Evolutionary conservation across 257 asterid genomes (phyloP).

Genomic region (Fraxinus cuspidata): DNA sequence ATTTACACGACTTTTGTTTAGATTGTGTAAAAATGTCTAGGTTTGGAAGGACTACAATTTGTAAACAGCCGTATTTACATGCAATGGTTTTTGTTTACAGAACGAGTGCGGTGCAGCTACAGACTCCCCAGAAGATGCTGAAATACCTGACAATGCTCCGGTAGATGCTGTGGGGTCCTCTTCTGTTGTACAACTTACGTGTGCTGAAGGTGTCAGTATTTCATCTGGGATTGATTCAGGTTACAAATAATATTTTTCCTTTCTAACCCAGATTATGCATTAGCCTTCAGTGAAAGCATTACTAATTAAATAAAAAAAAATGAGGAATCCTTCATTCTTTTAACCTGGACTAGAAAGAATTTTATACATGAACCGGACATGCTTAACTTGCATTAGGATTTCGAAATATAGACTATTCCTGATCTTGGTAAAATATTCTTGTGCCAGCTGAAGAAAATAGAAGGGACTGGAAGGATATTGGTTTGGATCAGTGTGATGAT

Average conservation of each 20-base stretch:
- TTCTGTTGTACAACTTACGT: not conserved
- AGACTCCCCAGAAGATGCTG: not conserved
- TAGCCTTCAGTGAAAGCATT: not conserved
- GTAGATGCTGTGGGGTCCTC: not conserved
- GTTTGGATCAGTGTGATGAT: not conserved
- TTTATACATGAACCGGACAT: not conserved
- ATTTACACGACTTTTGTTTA: not conserved
- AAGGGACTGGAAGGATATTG: not conserved
- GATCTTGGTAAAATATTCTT: not conserved
- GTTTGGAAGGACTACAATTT: not conserved
- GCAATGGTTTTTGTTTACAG: not conserved
- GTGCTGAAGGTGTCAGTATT: not conserved
- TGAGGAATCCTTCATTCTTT: too few species aligned
- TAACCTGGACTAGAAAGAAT: not conserved
- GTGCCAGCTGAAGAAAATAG: not conserved
- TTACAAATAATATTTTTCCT: not conserved
- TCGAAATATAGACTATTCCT: not conserved
- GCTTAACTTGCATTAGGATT: not conserved
- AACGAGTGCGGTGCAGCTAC: not conserved
- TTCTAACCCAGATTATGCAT: not conserved
- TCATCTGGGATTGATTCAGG: not conserved
- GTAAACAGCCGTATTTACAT: not conserved
- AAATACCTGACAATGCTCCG: not conserved
- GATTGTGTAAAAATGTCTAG: not conserved
- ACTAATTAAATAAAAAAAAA: not conserved